Evolutionary conservation across 2,329 filamentous ascomycete genomes (phyloP).

Genomic region (Capronia coronata): DNA sequence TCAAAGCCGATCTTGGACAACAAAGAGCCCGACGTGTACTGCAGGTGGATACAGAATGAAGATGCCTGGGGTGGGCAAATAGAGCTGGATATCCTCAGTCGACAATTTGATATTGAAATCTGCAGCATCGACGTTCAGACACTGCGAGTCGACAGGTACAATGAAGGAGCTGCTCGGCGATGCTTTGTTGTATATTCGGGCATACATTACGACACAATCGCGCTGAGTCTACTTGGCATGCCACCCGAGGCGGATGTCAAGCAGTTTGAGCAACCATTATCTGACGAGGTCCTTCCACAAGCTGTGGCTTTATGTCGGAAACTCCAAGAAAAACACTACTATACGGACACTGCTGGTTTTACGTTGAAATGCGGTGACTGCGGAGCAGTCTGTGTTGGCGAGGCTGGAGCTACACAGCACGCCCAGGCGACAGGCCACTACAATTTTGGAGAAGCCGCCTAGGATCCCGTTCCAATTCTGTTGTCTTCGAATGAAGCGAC

Average conservation of each 20-base stretch:
- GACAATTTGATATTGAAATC: constrained; percentile 80
- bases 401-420: constrained; percentile 43
- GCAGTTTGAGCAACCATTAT: constrained; percentile 58
- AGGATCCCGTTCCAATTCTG: not conserved
- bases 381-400: constrained; percentile 39
- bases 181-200: constrained; percentile 77
- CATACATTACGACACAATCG: constrained; percentile 89
- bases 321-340: constrained; percentile 71
- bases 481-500: not conserved
- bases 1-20: constrained; percentile 69
- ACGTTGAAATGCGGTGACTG: constrained; percentile 66
- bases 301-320: constrained; percentile 60
- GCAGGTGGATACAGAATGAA: constrained; percentile 68
- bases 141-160: constrained; percentile 65
- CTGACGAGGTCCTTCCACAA: constrained; percentile 48
- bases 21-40: constrained; percentile 64
- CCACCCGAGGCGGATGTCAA: constrained; percentile 73
- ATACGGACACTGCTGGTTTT: constrained; percentile 78
- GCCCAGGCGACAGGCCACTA: constrained; percentile 43
- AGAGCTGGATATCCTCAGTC: constrained; percentile 76
- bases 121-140: constrained; percentile 74
- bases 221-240: constrained; percentile 59
- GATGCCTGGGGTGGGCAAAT: constrained; percentile 89
- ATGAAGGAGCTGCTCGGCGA: constrained; percentile 61
- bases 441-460: constrained; percentile 45